A percentile compares a stretch with the other conserved stretches of the same genome.
These are phyloP conservation scores for Elsinoe perseae DNA, from an alignment of 2,329 filamentous ascomycete species.

Conservation along the genomic window DNA sequence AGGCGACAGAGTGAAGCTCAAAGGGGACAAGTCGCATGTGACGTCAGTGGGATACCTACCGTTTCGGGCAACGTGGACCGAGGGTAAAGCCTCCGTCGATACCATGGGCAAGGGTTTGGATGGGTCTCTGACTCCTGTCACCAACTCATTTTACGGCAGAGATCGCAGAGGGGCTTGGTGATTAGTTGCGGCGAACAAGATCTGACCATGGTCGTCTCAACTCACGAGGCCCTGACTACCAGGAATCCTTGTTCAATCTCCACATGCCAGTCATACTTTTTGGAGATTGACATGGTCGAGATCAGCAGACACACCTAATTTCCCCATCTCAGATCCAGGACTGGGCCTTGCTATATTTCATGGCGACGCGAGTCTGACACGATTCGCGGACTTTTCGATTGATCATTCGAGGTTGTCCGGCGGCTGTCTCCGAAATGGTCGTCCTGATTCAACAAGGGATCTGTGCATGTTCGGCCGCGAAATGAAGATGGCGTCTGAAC, in stretches of 20 bases:
- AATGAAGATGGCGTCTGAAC: slow-evolving; percentile 7
- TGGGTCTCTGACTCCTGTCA: not conserved
- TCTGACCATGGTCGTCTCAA: slow-evolving; percentile 10
- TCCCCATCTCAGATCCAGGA: not conserved
- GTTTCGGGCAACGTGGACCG: slow-evolving; percentile 2
- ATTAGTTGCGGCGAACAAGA: slow-evolving; percentile 4
- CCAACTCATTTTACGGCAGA: slow-evolving; percentile 1
- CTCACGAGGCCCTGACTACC: slow-evolving; percentile 3
- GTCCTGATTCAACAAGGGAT: not conserved
- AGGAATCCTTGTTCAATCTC: not conserved
- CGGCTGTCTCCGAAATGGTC: not conserved
- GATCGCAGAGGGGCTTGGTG: not conserved
- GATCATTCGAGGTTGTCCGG: not conserved
- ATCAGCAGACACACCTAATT: slow-evolving; percentile 13
- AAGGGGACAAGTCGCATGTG: not conserved
- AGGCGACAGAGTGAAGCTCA: slow-evolving; percentile 1
- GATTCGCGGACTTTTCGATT: not conserved
- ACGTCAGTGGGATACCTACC: slow-evolving; percentile 7
- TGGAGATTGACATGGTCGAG: not conserved
- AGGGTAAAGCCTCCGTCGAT: not conserved
- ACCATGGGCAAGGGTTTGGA: slow-evolving; percentile 5
- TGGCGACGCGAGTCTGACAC: not conserved
- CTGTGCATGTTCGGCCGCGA: slow-evolving; percentile 11
- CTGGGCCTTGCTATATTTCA: not conserved
- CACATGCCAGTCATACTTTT: not conserved